Evolutionary conservation across 805 yeast genomes (phyloP), one percentile per base, ranked within the genome.

Genomic region (Yamadazyma sp.): DNA sequence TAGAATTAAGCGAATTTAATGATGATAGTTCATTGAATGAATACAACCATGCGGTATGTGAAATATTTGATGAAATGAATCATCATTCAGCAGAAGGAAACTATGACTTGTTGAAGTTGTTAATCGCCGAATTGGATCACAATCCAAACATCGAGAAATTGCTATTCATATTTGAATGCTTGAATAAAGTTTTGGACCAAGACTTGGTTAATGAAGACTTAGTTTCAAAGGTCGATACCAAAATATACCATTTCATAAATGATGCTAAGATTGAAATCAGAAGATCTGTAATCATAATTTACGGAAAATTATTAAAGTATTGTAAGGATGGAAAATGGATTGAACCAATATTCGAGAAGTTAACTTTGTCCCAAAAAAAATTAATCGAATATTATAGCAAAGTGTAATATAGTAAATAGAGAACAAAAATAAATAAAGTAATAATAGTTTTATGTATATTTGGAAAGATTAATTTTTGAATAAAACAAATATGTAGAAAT

Each of bases 371-470:
- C 1, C 80, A 76, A 38, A 55, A 53, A 35, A 71, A 65, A 41
- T 50, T 77, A 32, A 64, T 76, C 11, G 72, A 73, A 36, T 67
- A 69, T 42, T 76, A 73, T 48, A 58, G 63, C 36, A 48, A 50
- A 28, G 34, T 22, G 10, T 40, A 31, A 31, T n/a, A 19, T 12
- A 26, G 16, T 16, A n/a, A 16, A 26, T 20, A 10, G 23, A 20
- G 23, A 7, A 20, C 9, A 20, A 10, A 10, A 7, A 10, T 10
- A 7, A 10, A 10, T 20, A 20, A 10, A 20, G 23, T 20, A 20
- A 10, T 7, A 10, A 10, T 20, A 10, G 9, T 20, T 7, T 7
- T 20, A 23, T 23, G 26, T 23, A 23, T 9, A 9, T 9, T 23
- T 9, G 10, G n/a, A 23, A n/a, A 23, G 6, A 9, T 9, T 9